Evolutionary conservation across 176 grass and related monocot species (phyloP).

Genomic region (Oryza punctata): DNA sequence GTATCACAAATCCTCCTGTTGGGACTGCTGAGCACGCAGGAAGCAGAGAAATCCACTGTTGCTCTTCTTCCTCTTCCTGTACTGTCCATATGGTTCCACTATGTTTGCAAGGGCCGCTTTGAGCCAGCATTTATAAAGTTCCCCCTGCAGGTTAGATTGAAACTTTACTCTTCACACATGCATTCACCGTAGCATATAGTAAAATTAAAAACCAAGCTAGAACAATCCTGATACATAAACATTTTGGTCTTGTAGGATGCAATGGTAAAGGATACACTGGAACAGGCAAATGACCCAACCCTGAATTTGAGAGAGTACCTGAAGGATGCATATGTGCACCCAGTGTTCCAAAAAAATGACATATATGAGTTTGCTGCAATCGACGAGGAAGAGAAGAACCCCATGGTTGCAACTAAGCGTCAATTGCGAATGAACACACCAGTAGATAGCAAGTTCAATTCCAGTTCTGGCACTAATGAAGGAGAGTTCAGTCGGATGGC

Average conservation of each 20-base stretch:
- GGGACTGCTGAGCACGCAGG: slow-evolving; percentile 81
- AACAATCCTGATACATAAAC: background rate
- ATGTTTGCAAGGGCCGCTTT: slow-evolving; percentile 82
- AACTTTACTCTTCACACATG: background rate
- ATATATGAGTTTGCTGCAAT: slow-evolving; percentile 39
- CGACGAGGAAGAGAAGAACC: slow-evolving; percentile 72
- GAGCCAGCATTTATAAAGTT: slow-evolving; percentile 88
- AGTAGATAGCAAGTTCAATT: slow-evolving; percentile 59
- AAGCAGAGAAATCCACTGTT: slow-evolving; percentile 55
- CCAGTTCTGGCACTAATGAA: slow-evolving; percentile 56
- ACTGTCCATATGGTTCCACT: slow-evolving; percentile 83
- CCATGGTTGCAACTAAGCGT: slow-evolving; percentile 61
- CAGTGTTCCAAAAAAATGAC: slow-evolving; percentile 66
- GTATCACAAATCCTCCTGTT: slow-evolving; percentile 90
- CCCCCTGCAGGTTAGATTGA: slow-evolving; percentile 69
- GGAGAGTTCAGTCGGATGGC: slow-evolving; percentile 35
- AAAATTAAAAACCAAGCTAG: background rate
- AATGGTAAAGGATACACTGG: slow-evolving; percentile 94
- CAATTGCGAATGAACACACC: slow-evolving; percentile 59
- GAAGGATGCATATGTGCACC: slow-evolving; percentile 85
- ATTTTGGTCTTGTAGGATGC: slow-evolving; percentile 75
- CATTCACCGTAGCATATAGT: background rate
- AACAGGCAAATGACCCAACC: slow-evolving; percentile 72
- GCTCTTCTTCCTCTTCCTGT: slow-evolving; percentile 77
- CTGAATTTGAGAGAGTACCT: slow-evolving; percentile 91